Evolutionary conservation across 371 early-diverging fungal species (phyloP), one percentile per base, ranked within the genome.

Genomic region (Rhizopus sp.): DNA sequence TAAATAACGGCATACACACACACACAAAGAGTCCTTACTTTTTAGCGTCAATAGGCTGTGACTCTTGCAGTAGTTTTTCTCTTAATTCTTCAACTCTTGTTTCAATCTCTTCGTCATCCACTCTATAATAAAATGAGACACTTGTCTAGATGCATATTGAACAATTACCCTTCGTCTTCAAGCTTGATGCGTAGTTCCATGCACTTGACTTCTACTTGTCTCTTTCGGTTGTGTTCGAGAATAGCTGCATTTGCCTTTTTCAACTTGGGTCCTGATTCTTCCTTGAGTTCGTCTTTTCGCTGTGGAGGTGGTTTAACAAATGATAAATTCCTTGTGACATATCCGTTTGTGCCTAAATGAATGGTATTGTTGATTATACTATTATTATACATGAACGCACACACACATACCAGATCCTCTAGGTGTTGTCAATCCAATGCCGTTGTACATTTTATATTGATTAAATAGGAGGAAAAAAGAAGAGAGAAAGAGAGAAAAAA

Each of bases 351-450:
- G 32, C 78, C 78, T 75, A 55, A 33, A 33, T 3, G 17, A 23
- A 23, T 23, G 2, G 2, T 29, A 53, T 12, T 40, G 45, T 47
- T 17, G 7, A 54, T 8, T 50, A n/a, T 15, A 7, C 13, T 35
- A 4, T 3, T 0, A 38, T 39, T 1, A 39, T 39, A 39, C 39
- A 39, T 39, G 1, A 39, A 10, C 13, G 2, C 2, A 2, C 23
- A 23, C 23, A 5, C 0, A 52, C 32, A 60, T 72, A 61, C 97
- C 97, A 53, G 91, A 92, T 31, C 98, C 98, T 60, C 98, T 85
- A 23, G 96, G 86, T 2, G 97, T 97, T 31, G 80, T 69, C 30
- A 98, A 85, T n/a, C 98, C 98, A 58, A 93, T 91, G 57, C 92
- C 92, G 80, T 92, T 92, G 59, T 93, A 93, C 91, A 91, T 90